Base-by-base conservation (phyloP, 352 stramenopile species). In the Pythium phragmitis region DNA sequence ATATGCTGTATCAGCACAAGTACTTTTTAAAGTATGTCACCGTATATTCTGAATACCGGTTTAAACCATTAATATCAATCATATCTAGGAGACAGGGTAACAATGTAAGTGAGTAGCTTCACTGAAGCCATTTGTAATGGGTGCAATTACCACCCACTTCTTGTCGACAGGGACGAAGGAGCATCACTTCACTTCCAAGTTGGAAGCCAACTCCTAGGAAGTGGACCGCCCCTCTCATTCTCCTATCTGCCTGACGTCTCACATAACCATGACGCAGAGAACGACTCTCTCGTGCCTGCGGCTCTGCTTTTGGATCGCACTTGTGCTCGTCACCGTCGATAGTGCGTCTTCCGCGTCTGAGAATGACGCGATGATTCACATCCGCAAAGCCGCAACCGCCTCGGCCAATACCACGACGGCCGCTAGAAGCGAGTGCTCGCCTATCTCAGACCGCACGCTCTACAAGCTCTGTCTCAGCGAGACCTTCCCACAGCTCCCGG, bases 91-190 rank as follows among this genome's bases (percentile, higher is more conserved):
- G 0, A 21, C 1, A 21, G 21, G 21, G 26, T 30, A 30, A 5
- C 26, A 30, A 5, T 30, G 26, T 30, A 30, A 30, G 4, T 30
- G 37, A 42, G 39, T 54, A 28, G 28, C 48, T 54, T 33, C 5
- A n/a, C 11, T 39, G 48, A 54, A 54, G 48, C 48, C 48, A 54
- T 34, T 41, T 17, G 48, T 36, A 54, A 16, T 54, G 48, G 47
- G 47, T 39, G 28, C 12, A 52, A 3, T 7, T 0, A 5, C 7
- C 26, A 28, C 11, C 28, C 46, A 37, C 47, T 53, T 28, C 23
- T 19, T 23, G 21, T n/a, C 9, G 7, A 37, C 11, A 50, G 43
- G n/a, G 33, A 50, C 33, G 43, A n/a, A 14, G 17, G 4, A 4
- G 43, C 7, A 26, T 30, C 14, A 16, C 21, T 26, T n/a, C 46